Percentiles rank a stretch among this genome's conserved stretches.
These are phyloP conservation scores for Lycium ferocissimum DNA, from an alignment of 257 asterid species.

Conservation along the genomic window DNA sequence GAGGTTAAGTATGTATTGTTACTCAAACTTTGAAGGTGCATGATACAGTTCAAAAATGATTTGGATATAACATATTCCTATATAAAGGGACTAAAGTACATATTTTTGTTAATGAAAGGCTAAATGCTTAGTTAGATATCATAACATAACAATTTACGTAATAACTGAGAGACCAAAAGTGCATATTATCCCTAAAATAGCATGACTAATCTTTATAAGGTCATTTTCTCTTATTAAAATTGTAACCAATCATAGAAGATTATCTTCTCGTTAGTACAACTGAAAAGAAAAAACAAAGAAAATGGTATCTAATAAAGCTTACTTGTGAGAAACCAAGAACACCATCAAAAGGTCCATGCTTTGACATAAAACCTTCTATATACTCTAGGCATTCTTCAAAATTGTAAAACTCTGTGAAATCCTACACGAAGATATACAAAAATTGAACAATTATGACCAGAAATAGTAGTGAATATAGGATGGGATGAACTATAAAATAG, in stretches of 20 bases:
- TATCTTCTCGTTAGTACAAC: neutral
- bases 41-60: no score
- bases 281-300: neutral
- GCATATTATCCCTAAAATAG: no score
- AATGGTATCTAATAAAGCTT: neutral
- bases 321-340: slow-evolving; percentile 54
- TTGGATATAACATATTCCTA: no score
- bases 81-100: no score
- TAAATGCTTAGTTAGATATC: neutral
- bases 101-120: no score
- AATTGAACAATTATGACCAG: no score
- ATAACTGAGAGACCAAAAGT: neutral
- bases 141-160: neutral
- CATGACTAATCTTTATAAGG: neutral
- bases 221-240: neutral
- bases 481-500: no score
- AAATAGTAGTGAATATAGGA: no score
- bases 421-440: slow-evolving; percentile 1
- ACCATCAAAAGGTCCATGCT: slow-evolving; percentile 54
- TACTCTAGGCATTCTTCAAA: slow-evolving; percentile 48
- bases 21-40: neutral
- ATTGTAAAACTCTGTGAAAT: slow-evolving; percentile 40
- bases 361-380: slow-evolving; percentile 44
- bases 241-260: neutral
- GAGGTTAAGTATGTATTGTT: neutral